Evolutionary conservation across 2,329 filamentous ascomycete species (phyloP).

Genomic region (Lachnellula occidentalis): DNA sequence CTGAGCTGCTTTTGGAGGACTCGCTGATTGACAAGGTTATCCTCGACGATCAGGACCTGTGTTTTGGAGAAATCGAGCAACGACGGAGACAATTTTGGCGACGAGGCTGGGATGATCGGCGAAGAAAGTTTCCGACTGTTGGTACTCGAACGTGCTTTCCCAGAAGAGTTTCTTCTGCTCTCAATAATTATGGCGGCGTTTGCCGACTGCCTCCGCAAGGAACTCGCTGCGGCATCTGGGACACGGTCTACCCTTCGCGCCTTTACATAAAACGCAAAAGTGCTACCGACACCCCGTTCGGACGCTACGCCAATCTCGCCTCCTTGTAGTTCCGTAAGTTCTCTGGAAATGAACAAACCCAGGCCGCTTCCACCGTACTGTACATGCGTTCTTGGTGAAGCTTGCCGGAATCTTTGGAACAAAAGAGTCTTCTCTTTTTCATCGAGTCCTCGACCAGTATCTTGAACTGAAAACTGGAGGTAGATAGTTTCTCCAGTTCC

Average conservation of each 20-base stretch:
- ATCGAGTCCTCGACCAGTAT: constrained; percentile 70
- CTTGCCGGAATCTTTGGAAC: constrained; percentile 76
- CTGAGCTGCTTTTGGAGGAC: constrained; percentile 56
- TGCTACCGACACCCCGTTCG: constrained; percentile 62
- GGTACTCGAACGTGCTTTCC: constrained; percentile 21
- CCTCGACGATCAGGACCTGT: constrained; percentile 61
- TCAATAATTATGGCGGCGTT: constrained; percentile 18
- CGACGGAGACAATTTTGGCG: constrained; percentile 3
- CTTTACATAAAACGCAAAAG: constrained; percentile 66
- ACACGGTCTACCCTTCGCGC: constrained; percentile 16
- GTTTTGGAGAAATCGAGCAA: constrained; percentile 18
- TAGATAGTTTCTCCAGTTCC: constrained; percentile 65
- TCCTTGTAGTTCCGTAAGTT: constrained; percentile 73
- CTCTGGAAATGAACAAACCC: constrained; percentile 73
- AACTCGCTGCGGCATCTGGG: constrained; percentile 10
- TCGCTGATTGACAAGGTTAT: constrained; percentile 62
- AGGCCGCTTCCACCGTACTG: constrained; percentile 76
- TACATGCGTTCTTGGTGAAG: constrained; percentile 72
- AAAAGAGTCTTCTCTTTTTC: constrained; percentile 67
- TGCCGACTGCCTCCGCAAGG: constrained; percentile 16
- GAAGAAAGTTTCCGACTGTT: constrained; percentile 6
- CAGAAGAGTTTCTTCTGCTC: constrained; percentile 17
- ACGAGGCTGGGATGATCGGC: neutral
- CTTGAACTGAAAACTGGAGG: constrained; percentile 67
- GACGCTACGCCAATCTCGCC: constrained; percentile 73